Conservation (phyloP, 2,329 filamentous ascomycete species). For the Hypocreales sp. region DNA sequence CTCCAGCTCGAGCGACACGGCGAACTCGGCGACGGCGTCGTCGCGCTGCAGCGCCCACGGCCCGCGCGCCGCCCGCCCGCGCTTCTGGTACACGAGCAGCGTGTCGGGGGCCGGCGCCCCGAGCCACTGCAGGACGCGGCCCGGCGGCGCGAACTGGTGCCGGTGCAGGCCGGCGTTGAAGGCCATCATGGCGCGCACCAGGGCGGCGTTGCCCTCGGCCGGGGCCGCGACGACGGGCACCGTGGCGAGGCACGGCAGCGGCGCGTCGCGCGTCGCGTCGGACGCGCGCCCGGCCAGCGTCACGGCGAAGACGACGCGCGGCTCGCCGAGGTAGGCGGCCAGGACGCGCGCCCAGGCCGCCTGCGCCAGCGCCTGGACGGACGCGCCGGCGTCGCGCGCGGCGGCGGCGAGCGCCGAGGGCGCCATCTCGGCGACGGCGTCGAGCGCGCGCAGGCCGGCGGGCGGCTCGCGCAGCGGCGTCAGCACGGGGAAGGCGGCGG, state of each 20-base stretch:
- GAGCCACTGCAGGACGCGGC: slow-evolving; percentile 57
- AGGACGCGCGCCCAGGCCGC: slow-evolving; percentile 66
- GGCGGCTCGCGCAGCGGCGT: slow-evolving; percentile 39
- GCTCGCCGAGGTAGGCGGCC: slow-evolving; percentile 61
- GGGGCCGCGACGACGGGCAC: slow-evolving; percentile 54
- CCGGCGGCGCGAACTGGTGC: slow-evolving; percentile 57
- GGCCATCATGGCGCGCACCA: slow-evolving; percentile 48
- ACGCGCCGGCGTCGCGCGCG: slow-evolving; percentile 45
- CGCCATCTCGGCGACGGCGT: slow-evolving; percentile 17
- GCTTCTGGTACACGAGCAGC: slow-evolving; percentile 67
- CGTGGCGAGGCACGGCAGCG: slow-evolving; percentile 72
- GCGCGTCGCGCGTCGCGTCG: slow-evolving; percentile 39
- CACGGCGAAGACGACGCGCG: slow-evolving; percentile 59
- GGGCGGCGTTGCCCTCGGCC: slow-evolving; percentile 31
- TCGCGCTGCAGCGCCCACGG: slow-evolving; percentile 51
- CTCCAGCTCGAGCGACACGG: slow-evolving; percentile 67
- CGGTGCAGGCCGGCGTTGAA: slow-evolving; percentile 50
- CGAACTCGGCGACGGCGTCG: slow-evolving; percentile 57
- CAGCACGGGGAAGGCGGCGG: slow-evolving; percentile 63
- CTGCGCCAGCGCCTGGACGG: slow-evolving; percentile 61
- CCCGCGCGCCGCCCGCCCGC: slow-evolving; percentile 6
- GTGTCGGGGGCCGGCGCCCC: slow-evolving; percentile 66
- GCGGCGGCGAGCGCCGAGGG: slow-evolving; percentile 33
- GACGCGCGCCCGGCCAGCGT: slow-evolving; percentile 62
- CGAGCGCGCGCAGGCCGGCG: slow-evolving; percentile 18